phyloP scores from a whole-genome alignment of 331 rosid species.

The Erythrophleum ivorense region DNA sequence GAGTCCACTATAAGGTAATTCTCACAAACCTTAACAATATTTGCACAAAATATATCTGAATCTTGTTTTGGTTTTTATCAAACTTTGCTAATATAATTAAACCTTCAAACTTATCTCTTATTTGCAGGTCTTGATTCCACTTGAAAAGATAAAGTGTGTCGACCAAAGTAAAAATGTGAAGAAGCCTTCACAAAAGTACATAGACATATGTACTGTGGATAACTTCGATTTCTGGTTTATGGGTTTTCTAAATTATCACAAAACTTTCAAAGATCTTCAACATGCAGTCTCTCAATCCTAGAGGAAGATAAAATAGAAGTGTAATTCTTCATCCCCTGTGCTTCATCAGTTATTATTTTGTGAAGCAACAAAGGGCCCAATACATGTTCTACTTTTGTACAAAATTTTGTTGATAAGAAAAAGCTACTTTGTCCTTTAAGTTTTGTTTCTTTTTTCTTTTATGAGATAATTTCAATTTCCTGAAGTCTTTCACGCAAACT shows the following conservation, averaged over 20 bases:
- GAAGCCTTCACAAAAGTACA: constrained; percentile 22
- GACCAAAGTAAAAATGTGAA: constrained; percentile 7
- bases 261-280: constrained; percentile 1
- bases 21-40: neutral
- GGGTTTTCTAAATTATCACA: constrained; percentile 1
- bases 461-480: neutral
- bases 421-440: neutral
- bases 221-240: constrained; percentile 18
- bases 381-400: neutral
- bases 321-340: neutral
- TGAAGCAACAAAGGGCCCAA: neutral
- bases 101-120: neutral
- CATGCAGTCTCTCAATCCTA: constrained; percentile 4
- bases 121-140: constrained; percentile 7
- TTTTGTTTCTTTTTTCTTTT: neutral
- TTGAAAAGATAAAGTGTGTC: constrained; percentile 5
- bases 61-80: neutral
- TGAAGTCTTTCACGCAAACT: neutral
- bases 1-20: constrained; percentile 12
- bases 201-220: neutral
- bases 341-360: constrained; percentile 20
- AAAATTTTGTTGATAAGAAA: neutral
- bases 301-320: neutral
- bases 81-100: neutral
- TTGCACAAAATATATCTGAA: neutral